Base-by-base conservation (phyloP, 495 filamentous ascomycete genomes). In the Cercophora sp. region DNA sequence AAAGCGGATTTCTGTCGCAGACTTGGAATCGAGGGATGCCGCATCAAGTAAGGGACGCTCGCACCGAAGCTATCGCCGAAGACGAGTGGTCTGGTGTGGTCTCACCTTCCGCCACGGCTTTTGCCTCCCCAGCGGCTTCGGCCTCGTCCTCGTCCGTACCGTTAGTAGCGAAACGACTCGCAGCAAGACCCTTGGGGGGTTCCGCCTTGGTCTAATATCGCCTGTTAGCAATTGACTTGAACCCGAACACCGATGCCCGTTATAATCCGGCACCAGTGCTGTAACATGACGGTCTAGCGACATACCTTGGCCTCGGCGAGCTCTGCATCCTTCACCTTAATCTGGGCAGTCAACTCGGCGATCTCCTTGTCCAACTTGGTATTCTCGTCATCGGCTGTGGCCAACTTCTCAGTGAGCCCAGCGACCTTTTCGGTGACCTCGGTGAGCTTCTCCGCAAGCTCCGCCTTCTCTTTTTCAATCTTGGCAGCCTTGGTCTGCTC, bases 31-130 rank as follows among this genome's bases (percentile, higher is more conserved):
- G 26, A 39, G 24, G 22, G 52, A 54, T 63, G 63, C 32, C 20
- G 46, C 63, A 64, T 68, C 64, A 75, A 62, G 57, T 64, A 69
- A 66, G 69, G 71, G 72, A 61, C 57, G 63, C 60, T 65, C 78
- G 72, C 72, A 81, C 79, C 76, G 76, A 75, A 64, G 78, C 76
- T 59, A 81, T 70, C 58, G 76, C 77, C 56, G 72, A 68, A 52
- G 78, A 80, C 60, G 76, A 79, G 70, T 73, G 59, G 51, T 81
- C 79, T 56, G 66, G 63, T 58, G 71, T 60, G 29, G 55, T 62
- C 74, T 78, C 78, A 78, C 76, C 77, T 79, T 76, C 75, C 65
- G 68, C 71, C 62, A 61, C 60, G 53, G 66, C 53, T 46, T 59
- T 55, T 22, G 37, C 51, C 22, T 56, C 55, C 25, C 49, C 60